phyloP scores from a whole-genome alignment of 495 filamentous ascomycete species.

The Xylaria grammica region DNA sequence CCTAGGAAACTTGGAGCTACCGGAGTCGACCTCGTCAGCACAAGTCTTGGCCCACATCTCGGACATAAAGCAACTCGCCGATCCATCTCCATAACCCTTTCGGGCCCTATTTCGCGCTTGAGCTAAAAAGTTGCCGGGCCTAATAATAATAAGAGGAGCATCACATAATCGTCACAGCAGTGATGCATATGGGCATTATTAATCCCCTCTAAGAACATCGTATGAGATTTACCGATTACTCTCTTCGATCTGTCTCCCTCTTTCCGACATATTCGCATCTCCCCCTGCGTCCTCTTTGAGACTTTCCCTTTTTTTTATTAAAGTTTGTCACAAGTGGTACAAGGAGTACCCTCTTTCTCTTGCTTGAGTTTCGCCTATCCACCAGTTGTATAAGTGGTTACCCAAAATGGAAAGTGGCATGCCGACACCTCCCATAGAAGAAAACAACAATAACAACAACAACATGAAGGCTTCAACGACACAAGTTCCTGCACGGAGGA shows the following conservation, averaged over 20 bases:
- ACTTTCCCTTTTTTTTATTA: background rate
- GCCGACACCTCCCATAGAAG: conserved; percentile 54
- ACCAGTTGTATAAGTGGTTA: conserved; percentile 22
- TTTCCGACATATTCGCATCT: conserved; percentile 2
- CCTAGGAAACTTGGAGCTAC: conserved; percentile 24
- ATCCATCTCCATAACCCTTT: conserved; percentile 18
- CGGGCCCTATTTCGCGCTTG: conserved; percentile 20
- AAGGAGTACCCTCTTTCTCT: conserved; percentile 10
- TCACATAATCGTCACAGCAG: conserved; percentile 24
- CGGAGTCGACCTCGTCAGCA: conserved; percentile 22
- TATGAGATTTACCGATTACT: conserved; percentile 17
- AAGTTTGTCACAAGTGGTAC: conserved; percentile 3
- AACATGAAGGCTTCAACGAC: conserved; percentile 36
- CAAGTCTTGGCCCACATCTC: conserved; percentile 19
- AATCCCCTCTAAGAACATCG: conserved; percentile 19
- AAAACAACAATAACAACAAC: too few species aligned
- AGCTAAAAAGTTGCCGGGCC: conserved; percentile 20
- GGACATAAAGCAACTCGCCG: conserved; percentile 24
- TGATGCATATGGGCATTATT: conserved; percentile 22
- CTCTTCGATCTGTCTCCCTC: conserved; percentile 5
- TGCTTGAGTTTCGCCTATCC: background rate
- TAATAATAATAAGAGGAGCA: conserved; percentile 26
- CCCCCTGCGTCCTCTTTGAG: background rate
- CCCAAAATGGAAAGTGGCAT: conserved; percentile 50
- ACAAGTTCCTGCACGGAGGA: conserved; percentile 27